These are phyloP conservation scores for Trametes polyzona DNA, from an alignment of 1,284 basidiomycete genomes.

Conservation along the genomic window DNA sequence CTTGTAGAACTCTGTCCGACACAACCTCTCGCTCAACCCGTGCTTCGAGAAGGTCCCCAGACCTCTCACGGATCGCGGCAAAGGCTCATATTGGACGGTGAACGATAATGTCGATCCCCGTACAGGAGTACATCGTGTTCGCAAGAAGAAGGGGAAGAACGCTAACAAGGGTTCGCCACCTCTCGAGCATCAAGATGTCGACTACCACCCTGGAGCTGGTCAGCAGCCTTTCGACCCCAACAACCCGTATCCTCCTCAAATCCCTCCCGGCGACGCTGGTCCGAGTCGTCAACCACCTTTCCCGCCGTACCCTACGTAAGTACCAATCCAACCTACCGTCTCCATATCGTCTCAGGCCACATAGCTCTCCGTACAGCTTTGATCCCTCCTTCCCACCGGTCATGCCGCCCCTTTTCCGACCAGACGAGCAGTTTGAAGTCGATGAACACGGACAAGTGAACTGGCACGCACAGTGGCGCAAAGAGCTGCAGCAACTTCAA, in stretches of 20 bases:
- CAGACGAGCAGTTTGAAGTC: conserved; percentile 68
- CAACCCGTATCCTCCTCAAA: conserved; percentile 56
- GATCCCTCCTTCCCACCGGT: conserved; percentile 68
- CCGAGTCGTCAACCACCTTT: conserved; percentile 59
- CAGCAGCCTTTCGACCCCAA: conserved; percentile 52
- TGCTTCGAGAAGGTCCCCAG: conserved; percentile 92
- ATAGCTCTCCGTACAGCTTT: conserved; percentile 47
- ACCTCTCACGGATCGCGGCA: conserved; percentile 85
- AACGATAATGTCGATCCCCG: conserved; percentile 86
- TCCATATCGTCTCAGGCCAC: background rate
- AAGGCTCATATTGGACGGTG: conserved; percentile 87
- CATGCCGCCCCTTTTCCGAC: conserved; percentile 60
- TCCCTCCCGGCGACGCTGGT: conserved; percentile 60
- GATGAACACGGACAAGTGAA: conserved; percentile 79
- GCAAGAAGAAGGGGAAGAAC: conserved; percentile 76
- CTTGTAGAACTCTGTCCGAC: conserved; percentile 87
- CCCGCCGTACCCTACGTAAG: conserved; percentile 58
- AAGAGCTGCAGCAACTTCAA: conserved; percentile 74
- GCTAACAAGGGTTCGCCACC: conserved; percentile 46
- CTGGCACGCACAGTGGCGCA: conserved; percentile 77
- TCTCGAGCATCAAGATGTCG: conserved; percentile 46
- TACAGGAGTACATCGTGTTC: conserved; percentile 80
- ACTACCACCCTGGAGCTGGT: conserved; percentile 54
- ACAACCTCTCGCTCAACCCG: conserved; percentile 92
- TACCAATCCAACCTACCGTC: conserved; percentile 10